Evolutionary conservation across 2,329 filamentous ascomycete species (phyloP).

Genomic region (Massarina eburnea): DNA sequence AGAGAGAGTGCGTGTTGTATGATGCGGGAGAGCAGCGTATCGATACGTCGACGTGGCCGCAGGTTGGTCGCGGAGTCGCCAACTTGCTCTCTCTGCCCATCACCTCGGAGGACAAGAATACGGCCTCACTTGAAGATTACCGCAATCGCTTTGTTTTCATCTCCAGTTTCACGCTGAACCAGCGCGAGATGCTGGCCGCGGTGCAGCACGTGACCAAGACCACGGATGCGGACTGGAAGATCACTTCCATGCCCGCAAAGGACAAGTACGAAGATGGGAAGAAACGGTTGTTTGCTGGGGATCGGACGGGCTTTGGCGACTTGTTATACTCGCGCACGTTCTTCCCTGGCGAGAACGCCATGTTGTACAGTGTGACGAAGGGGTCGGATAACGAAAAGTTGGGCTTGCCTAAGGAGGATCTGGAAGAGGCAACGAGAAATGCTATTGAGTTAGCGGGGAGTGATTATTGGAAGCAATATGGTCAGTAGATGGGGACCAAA

Average conservation of each 20-base stretch:
- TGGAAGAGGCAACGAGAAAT: conserved; percentile 59
- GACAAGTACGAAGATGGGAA: conserved; percentile 55
- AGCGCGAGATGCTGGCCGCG: conserved; percentile 67
- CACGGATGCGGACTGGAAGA: conserved; percentile 62
- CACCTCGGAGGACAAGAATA: conserved; percentile 7
- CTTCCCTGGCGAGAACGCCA: conserved; percentile 14
- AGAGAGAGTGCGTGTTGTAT: conserved; percentile 29
- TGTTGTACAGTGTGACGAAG: conserved; percentile 18
- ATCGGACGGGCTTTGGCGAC: conserved; percentile 45
- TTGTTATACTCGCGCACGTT: conserved; percentile 48
- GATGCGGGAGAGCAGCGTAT: conserved; percentile 31
- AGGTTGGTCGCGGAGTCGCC: conserved; percentile 58
- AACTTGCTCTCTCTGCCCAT: conserved; percentile 43
- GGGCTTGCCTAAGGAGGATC: conserved; percentile 58
- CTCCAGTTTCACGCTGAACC: conserved; percentile 43
- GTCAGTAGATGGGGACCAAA: not conserved
- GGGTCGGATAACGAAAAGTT: conserved; percentile 54
- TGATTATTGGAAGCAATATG: conserved; percentile 8
- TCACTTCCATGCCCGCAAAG: conserved; percentile 51
- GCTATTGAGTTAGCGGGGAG: conserved; percentile 51
- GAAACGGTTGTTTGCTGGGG: conserved; percentile 50
- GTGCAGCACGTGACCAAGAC: conserved; percentile 61
- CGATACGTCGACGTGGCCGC: conserved; percentile 60
- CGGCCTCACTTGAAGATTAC: conserved; percentile 7
- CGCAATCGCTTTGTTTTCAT: conserved; percentile 36